Conservation (phyloP, 23 red algal genomes). For the Chondrus crispus region DNA sequence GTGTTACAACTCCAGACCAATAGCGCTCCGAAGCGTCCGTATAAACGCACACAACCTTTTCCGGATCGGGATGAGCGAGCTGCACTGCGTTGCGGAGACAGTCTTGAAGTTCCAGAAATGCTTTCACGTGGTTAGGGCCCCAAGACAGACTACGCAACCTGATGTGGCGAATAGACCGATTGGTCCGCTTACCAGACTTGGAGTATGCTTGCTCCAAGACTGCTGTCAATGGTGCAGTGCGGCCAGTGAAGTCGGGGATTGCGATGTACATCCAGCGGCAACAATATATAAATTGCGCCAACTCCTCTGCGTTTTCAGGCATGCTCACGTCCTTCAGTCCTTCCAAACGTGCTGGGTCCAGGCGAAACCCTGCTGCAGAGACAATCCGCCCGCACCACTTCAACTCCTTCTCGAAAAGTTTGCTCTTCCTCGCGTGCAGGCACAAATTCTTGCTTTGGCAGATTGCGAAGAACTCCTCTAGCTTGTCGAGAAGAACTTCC, state of each 20-base stretch:
- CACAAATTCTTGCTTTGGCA: neutral
- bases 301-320: neutral
- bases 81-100: neutral
- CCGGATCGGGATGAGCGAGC: neutral
- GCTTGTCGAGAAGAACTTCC: neutral
- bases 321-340: neutral
- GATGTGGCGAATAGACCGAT: neutral
- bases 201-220: neutral
- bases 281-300: neutral
- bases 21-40: neutral
- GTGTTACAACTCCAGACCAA: slow-evolving; percentile 20
- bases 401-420: neutral
- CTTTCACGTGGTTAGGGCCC: neutral
- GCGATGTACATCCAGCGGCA: neutral
- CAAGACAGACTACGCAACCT: neutral
- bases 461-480: neutral
- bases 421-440: neutral
- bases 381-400: slow-evolving; percentile 5
- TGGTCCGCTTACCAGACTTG: neutral
- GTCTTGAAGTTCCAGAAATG: slow-evolving; percentile 13
- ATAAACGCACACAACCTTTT: neutral
- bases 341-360: neutral
- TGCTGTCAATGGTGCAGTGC: neutral
- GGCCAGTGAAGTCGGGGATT: neutral
- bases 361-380: neutral